These are phyloP conservation scores for Penicillium fimorum DNA, from an alignment of 495 filamentous ascomycete genomes.

Conservation along the genomic window DNA sequence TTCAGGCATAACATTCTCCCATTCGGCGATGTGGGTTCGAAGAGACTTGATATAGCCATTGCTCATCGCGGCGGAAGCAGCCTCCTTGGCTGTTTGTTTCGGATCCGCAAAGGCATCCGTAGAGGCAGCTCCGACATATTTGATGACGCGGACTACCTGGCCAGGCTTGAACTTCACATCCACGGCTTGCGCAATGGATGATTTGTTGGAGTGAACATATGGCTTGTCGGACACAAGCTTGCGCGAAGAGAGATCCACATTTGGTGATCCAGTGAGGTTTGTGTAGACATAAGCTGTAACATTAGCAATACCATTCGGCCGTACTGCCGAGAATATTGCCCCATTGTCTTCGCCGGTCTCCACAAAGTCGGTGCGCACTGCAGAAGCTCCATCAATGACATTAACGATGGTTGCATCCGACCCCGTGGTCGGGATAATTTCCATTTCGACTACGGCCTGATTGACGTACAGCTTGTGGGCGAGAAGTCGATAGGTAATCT, in stretches of 20 bases:
- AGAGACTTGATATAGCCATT: conserved; percentile 51
- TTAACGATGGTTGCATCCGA: conserved; percentile 54
- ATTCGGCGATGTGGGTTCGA: conserved; percentile 51
- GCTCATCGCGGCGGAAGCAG: conserved; percentile 39
- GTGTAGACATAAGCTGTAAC: conserved; percentile 61
- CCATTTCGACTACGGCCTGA: conserved; percentile 59
- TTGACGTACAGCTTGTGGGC: conserved; percentile 62
- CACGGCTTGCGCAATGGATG: conserved; percentile 58
- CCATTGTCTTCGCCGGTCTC: conserved; percentile 47
- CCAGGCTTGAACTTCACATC: conserved; percentile 49
- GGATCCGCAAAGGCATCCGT: conserved; percentile 59
- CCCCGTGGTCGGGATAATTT: conserved; percentile 49
- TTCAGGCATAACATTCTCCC: conserved; percentile 51
- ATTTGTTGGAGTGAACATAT: conserved; percentile 54
- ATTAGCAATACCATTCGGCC: conserved; percentile 52
- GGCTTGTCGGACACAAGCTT: conserved; percentile 40
- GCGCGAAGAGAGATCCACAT: conserved; percentile 48
- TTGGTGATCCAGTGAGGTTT: conserved; percentile 43
- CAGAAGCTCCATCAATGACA: conserved; percentile 57
- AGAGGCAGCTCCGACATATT: conserved; percentile 61
- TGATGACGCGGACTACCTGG: conserved; percentile 50
- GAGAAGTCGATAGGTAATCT: conserved; percentile 59
- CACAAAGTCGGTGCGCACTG: conserved; percentile 57
- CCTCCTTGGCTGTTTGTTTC: conserved; percentile 47
- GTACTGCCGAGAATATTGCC: conserved; percentile 57